Base-by-base conservation (phyloP, 2,329 filamentous ascomycete genomes). In the Monosporascus sp. region DNA sequence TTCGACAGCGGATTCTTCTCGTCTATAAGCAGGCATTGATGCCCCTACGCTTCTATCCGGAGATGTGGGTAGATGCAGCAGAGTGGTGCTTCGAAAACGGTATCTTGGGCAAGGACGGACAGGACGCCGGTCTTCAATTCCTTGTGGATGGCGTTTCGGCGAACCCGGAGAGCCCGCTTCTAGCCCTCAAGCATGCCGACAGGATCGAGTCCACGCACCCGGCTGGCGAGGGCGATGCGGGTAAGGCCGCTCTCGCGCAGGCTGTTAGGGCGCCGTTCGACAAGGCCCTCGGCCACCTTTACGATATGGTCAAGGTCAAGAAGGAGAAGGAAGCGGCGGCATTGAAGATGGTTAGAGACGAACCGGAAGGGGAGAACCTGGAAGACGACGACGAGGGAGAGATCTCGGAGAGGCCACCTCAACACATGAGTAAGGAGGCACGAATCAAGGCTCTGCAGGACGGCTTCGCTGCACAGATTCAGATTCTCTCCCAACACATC, bases 1-100 rank as follows among this genome's bases (percentile, higher is more conserved):
- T 87, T 71, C 88, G 87, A 60, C 81, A 88, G 60, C 86, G 94
- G 41, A 82, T 97, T 43, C 71, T 97, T 7, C 96, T 95, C 69
- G 87, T 90, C 58, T 97, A 96, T 77, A 94, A 91, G 69, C 93
- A 97, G 69, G 91, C 93, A 5, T 75, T 96, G 47, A 96, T 97
- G 88, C 87, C 91, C 4, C 75, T 99, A 52, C 86, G 92, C 49
- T 99, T 97, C 72, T 94, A 93, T 83, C 92, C 94, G 4, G 89
- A 96, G 67, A 86, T 97, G 62, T 99, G 94, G 94, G 92, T 91
- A 49, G 91, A 97, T 55, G 93, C 91, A 9, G 89, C 92, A 1
- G 89, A 96, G 60, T 97, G 93, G 84, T 96, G 90, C 70, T 91
- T 91, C 64, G 81, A 87, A 51, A 91, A 94, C 62, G 82, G 82